A percentile compares a stretch with the other conserved stretches of the same genome.
Conservation (phyloP, 179 eudicot genomes). For the Camellia oleifera region DNA sequence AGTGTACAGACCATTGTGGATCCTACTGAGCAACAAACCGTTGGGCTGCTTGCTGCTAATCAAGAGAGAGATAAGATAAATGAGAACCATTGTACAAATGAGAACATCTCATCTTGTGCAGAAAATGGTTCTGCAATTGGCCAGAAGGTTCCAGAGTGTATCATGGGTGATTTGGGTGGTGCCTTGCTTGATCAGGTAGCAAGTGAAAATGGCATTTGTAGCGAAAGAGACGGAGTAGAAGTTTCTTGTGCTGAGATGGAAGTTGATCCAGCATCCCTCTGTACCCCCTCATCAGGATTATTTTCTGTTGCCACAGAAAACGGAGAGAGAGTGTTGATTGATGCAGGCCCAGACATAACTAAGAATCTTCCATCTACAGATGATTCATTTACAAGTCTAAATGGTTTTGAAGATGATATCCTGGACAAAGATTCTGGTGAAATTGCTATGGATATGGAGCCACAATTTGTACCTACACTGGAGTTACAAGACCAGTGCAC, state of each 20-base stretch:
- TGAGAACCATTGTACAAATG: constrained; percentile 12
- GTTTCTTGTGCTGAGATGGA: constrained; percentile 42
- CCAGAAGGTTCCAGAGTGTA: neutral
- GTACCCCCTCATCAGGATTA: constrained; percentile 34
- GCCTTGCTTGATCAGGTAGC: constrained; percentile 11
- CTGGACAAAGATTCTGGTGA: constrained; percentile 2
- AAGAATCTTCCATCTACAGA: constrained; percentile 18
- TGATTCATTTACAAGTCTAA: constrained; percentile 16
- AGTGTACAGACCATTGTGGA: constrained; percentile 15
- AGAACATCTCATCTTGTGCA: constrained; percentile 8
- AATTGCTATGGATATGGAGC: constrained; percentile 7
- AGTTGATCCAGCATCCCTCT: constrained; percentile 42
- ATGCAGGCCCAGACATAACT: constrained; percentile 11
- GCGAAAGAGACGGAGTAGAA: constrained; percentile 14
- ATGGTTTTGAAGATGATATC: constrained; percentile 14
- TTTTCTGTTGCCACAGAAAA: constrained; percentile 22
- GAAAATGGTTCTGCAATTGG: constrained; percentile 16
- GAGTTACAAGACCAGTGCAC: neutral
- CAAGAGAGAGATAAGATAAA: constrained; percentile 11
- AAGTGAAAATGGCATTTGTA: constrained; percentile 19
- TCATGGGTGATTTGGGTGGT: constrained; percentile 13
- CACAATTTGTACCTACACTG: neutral
- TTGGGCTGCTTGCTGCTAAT: constrained; percentile 1
- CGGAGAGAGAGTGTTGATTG: constrained; percentile 12
- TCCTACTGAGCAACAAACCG: constrained; percentile 24